Conservation (phyloP, 139 green algal genomes). For the Eudorina sp. region DNA sequence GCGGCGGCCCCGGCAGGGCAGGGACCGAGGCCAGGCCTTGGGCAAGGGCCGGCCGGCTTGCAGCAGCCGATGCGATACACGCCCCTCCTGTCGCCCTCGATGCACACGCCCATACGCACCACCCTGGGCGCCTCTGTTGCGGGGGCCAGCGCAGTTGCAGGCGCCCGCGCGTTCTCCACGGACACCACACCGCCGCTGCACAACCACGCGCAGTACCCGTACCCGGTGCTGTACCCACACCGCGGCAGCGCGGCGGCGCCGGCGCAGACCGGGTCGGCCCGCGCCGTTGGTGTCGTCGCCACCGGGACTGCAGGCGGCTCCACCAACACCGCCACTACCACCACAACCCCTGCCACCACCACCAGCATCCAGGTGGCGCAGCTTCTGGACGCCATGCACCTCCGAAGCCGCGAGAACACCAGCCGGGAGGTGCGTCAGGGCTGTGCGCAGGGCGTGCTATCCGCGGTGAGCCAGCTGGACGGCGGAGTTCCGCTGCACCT, state of each 20-base stretch:
- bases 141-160: neutral
- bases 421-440: neutral
- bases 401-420: neutral
- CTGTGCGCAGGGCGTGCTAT: neutral
- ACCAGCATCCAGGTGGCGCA: constrained; percentile 21
- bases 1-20: too few relatives aligned
- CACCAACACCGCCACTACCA: too few relatives aligned
- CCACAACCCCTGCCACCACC: too few relatives aligned
- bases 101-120: neutral
- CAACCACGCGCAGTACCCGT: too few relatives aligned
- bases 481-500: constrained; percentile 11
- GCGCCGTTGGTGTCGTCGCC: too few relatives aligned
- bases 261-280: neutral
- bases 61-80: constrained; percentile 36
- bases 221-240: too few relatives aligned
- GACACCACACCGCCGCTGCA: neutral
- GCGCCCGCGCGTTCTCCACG: neutral
- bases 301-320: too few relatives aligned
- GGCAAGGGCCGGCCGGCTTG: neutral
- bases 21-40: neutral
- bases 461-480: constrained; percentile 32
- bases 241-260: neutral
- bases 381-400: constrained; percentile 38
- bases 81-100: constrained; percentile 5
- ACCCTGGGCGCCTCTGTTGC: neutral